Percentiles rank a stretch among this genome's conserved stretches.
phyloP scores from a whole-genome alignment of 108 stramenopile genomes.

The Conticribra weissflogii region DNA sequence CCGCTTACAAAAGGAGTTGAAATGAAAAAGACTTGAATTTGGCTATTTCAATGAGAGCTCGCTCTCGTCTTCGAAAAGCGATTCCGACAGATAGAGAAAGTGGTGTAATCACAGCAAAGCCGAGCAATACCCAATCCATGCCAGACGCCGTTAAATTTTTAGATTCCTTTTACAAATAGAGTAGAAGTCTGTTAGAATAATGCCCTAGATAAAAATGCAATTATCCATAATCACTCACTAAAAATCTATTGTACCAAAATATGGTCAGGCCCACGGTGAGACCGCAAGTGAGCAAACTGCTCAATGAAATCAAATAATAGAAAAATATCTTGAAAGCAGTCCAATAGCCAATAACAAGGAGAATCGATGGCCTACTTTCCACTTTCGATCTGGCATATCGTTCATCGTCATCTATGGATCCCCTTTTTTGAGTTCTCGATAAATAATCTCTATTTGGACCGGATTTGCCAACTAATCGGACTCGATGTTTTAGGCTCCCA shows the following conservation, averaged over 20 bases:
- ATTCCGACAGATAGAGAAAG: constrained; percentile 60
- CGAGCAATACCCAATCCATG: constrained; percentile 72
- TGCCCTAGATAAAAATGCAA: too few relatives aligned
- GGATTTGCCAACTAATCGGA: constrained; percentile 14
- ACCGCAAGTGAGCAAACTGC: constrained; percentile 21
- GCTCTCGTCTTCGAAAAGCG: constrained; percentile 69
- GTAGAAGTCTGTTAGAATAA: too few relatives aligned
- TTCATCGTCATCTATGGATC: constrained; percentile 42
- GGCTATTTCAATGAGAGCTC: constrained; percentile 58
- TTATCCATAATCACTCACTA: constrained; percentile 1
- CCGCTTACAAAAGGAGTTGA: constrained; percentile 42
- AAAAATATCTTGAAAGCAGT: constrained; percentile 44
- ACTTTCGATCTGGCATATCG: constrained; percentile 32
- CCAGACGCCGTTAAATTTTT: constrained; percentile 16
- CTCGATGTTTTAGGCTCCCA: constrained; percentile 12
- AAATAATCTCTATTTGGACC: constrained; percentile 6
- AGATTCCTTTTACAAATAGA: constrained; percentile 16
- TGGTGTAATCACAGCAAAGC: constrained; percentile 79
- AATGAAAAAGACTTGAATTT: constrained; percentile 55
- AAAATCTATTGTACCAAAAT: constrained; percentile 35
- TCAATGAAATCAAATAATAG: constrained; percentile 44
- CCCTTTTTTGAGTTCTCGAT: background rate
- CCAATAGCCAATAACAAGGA: constrained; percentile 35
- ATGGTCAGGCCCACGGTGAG: constrained; percentile 41
- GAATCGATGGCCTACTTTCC: constrained; percentile 25